phyloP scores from a whole-genome alignment of 257 asterid species.

The Ilex asprella region DNA sequence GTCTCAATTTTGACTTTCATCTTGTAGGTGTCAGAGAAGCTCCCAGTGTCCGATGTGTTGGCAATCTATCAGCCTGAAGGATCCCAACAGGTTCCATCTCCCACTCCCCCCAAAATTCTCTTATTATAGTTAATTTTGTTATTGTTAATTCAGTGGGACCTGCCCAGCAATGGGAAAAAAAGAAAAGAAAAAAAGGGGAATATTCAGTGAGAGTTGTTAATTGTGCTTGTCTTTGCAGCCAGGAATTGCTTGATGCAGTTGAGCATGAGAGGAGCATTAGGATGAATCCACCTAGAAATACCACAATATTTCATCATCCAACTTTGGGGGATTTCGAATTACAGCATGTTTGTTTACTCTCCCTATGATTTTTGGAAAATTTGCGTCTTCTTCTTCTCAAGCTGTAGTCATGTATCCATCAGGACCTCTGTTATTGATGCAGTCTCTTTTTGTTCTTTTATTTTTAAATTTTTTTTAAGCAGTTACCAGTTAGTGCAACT shows the following conservation, averaged over 20 bases:
- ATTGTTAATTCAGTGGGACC: neutral
- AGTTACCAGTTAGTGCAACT: conserved; percentile 75
- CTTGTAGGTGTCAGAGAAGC: conserved; percentile 83
- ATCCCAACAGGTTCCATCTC: conserved; percentile 56
- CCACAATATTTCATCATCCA: conserved; percentile 91
- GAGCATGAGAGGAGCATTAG: conserved; percentile 82
- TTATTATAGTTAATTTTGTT: too few relatives aligned
- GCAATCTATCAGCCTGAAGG: conserved; percentile 78
- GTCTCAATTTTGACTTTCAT: neutral
- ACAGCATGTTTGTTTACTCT: conserved; percentile 64
- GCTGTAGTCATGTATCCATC: neutral
- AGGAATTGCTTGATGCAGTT: conserved; percentile 88
- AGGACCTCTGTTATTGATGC: neutral
- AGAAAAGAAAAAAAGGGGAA: too few relatives aligned
- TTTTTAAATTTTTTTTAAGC: conserved; percentile 13
- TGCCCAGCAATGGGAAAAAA: neutral
- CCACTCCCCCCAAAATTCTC: neutral
- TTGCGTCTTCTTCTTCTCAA: neutral
- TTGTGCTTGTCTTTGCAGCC: conserved; percentile 44
- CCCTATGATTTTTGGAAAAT: neutral
- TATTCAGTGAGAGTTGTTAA: neutral
- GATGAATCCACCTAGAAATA: conserved; percentile 80
- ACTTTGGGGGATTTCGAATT: conserved; percentile 90
- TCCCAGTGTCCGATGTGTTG: conserved; percentile 96
- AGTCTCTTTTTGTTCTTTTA: conserved; percentile 1